Evolutionary conservation across 83 land plant genomes (phyloP), one percentile per base, ranked within the genome.

Genomic region (Thuja plicata): DNA sequence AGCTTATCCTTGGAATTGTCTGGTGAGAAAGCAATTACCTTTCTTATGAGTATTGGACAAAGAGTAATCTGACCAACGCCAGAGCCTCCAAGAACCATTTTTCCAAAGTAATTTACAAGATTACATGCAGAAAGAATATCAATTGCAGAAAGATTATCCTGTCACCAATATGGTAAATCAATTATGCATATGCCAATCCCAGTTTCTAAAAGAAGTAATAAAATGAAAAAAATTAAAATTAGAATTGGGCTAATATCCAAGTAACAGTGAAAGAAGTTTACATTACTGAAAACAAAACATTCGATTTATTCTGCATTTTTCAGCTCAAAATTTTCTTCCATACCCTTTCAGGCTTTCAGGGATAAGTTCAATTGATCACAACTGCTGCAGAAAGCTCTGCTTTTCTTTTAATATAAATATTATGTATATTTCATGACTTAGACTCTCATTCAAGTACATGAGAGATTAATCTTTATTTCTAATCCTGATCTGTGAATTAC

Each of bases 111-210:
- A 83, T 98, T 98, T 48, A 98, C 99, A 87, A 98, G 98, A 93
- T 98, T 98, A 91, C 98, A 97, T 86, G 99, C 95, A 85, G 99
- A 96, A 70, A 98, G 98, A 62, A 98, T 98, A 90, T 98, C 99
- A 88, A 98, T 94, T 6, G 99, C 99, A 87, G 99, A 98, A 86
- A 98, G 95, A 89, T 98, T 97, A 92, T 98, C 99, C 99, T 98
- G 95, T 78, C 74, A 93, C 86, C 13, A 83, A 76, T 35, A 76
- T 32, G 10, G 13, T n/a, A 82, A 24, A 46, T 83, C 50, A 83
- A 45, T 82, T 45, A 82, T 34, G 30, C 30, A 1, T 27, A n/a
- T 46, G 17, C 55, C 5, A 27, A 83, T n/a, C 13, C 54, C 54
- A 45, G 43, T 11, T 27, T 27, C 85, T 82, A 24, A 50, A 27